phyloP scores from a whole-genome alignment of 306 rosid species.

The Abrus pulchellus region DNA sequence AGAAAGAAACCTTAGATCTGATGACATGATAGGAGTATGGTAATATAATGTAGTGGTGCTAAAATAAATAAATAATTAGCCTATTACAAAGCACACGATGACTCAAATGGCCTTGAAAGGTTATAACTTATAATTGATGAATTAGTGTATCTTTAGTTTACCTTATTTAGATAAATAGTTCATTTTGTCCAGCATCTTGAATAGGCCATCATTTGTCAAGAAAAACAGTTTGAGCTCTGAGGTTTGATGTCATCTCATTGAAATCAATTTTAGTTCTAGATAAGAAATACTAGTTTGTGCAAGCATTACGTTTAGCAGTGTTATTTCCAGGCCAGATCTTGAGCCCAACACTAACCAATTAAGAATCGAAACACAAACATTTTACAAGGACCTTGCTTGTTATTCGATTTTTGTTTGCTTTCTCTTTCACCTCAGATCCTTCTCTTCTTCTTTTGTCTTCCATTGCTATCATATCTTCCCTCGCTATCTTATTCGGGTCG shows the following conservation, averaged over 20 bases:
- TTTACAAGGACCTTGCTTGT: slow-evolving; percentile 57
- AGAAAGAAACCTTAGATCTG: not conserved
- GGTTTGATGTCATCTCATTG: not conserved
- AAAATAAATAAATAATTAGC: not conserved
- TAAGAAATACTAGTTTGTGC: slow-evolving; percentile 1
- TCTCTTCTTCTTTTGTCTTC: slow-evolving; percentile 64
- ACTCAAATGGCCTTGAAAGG: slow-evolving; percentile 3
- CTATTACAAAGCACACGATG: not conserved
- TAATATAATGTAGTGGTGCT: not conserved
- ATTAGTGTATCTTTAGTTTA: not conserved
- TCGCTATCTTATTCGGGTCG: slow-evolving; percentile 54
- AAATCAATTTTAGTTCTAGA: slow-evolving; percentile 4
- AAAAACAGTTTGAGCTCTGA: slow-evolving; percentile 33
- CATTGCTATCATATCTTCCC: slow-evolving; percentile 46
- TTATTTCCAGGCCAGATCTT: not conserved
- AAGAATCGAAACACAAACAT: slow-evolving; percentile 67
- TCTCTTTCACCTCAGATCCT: slow-evolving; percentile 60
- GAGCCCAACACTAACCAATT: slow-evolving; percentile 30
- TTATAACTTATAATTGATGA: not conserved
- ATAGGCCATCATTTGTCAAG: not conserved
- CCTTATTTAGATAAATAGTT: not conserved
- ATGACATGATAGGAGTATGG: not conserved
- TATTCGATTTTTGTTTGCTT: slow-evolving; percentile 54
- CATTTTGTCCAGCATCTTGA: slow-evolving; percentile 1
- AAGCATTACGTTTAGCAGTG: slow-evolving; percentile 1